Conservation (phyloP, 2,329 filamentous ascomycete genomes). For the Penicillium sp. region DNA sequence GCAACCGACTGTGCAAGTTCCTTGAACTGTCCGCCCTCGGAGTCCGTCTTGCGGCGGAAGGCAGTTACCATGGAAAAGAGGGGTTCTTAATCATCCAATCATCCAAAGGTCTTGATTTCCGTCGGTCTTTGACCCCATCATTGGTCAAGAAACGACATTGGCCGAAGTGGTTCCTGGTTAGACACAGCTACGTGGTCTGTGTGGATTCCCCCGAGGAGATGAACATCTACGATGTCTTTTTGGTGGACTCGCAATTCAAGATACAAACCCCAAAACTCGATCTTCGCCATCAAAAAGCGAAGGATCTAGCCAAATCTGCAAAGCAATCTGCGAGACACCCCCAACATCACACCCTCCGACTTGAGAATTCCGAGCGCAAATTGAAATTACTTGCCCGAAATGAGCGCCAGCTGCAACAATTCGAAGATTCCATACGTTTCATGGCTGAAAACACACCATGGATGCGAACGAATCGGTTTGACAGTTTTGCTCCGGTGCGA, state of each 20-base stretch:
- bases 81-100: slow-evolving; percentile 89
- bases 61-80: slow-evolving; percentile 96
- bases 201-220: slow-evolving; percentile 98
- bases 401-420: slow-evolving; percentile 81
- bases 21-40: slow-evolving; percentile 90
- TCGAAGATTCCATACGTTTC: slow-evolving; percentile 82
- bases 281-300: slow-evolving; percentile 47
- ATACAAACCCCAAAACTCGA: slow-evolving; percentile 65
- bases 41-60: slow-evolving; percentile 87
- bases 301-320: slow-evolving; percentile 60
- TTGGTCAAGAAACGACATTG: slow-evolving; percentile 76
- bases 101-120: slow-evolving; percentile 79
- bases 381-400: slow-evolving; percentile 86
- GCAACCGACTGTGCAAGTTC: slow-evolving; percentile 92
- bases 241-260: slow-evolving; percentile 85
- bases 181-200: slow-evolving; percentile 94
- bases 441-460: slow-evolving; percentile 81
- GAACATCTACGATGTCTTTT: slow-evolving; percentile 96
- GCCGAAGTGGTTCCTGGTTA: slow-evolving; percentile 96
- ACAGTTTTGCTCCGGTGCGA: slow-evolving; percentile 87
- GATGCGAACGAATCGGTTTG: slow-evolving; percentile 77
- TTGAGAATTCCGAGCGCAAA: slow-evolving; percentile 89
- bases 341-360: slow-evolving; percentile 76
- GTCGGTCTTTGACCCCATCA: slow-evolving; percentile 69
- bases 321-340: slow-evolving; percentile 55